Base-by-base conservation (phyloP, 2,329 filamentous ascomycete species). In the Verticillium tricorpus region DNA sequence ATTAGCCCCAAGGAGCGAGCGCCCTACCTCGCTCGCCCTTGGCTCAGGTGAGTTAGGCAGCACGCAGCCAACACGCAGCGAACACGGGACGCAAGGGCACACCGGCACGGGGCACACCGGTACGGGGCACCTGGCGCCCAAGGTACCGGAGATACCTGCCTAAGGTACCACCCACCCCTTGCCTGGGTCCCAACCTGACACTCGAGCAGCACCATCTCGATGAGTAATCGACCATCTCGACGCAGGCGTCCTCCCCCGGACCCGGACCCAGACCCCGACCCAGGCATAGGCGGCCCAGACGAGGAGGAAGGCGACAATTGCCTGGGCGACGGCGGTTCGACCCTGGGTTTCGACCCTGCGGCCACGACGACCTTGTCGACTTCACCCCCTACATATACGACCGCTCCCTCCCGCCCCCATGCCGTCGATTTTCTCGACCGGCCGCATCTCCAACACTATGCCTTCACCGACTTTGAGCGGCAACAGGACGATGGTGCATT, bases 191-290 rank as follows among this genome's bases (percentile, higher is more conserved):
- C 28, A 28, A 28, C 28, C 28, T 28, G 28, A 28, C 28, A 28
- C 28, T 39, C 37, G 37, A 15, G 39, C 45, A 22, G n/a, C 45
- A 52, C n/a, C 19, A 12, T 19, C 19, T 19, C 3, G 45, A 52
- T 52, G 45, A 52, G 45, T 52, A 52, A 52, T 52, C 45, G 45
- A 19, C 45, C 9, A 14, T 12, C 45, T 56, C 69, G 35, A 60
- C 62, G n/a, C 59, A 67, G 6, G 45, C 62, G n/a, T 5, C 45
- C 19, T 28, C 45, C n/a, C 55, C 58, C 45, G 19, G 45, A 52
- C 45, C 45, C 19, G 3, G 45, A 52, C 45, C 45, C 45, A 4
- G n/a, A 22, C 6, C 19, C 19, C 9, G 45, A 22, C 19, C n/a
- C 45, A 25, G 45, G 45, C 12, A 11, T 14, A 52, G 45, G 45